These are phyloP conservation scores for Sanghuangporus sanghuang DNA, from an alignment of 1,284 basidiomycete genomes.

Conservation along the genomic window DNA sequence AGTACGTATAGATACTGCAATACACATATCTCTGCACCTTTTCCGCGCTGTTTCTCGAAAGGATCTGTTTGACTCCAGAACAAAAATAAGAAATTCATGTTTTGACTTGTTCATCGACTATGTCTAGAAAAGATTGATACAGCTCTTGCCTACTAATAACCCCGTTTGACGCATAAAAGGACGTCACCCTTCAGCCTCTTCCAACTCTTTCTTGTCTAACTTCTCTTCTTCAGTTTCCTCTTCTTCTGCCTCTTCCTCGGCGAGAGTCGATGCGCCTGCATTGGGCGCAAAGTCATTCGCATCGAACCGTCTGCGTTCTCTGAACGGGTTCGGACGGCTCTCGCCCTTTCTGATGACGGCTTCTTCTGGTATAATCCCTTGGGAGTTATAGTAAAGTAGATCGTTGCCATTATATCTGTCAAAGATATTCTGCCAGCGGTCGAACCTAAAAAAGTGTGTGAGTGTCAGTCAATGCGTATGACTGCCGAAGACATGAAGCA, in stretches of 20 bases:
- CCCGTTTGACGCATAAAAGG: background rate
- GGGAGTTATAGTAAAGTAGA: conserved; percentile 63
- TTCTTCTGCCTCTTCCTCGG: conserved; percentile 53
- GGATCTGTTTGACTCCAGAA: too few relatives aligned
- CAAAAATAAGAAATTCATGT: too few relatives aligned
- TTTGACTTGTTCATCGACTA: too few relatives aligned
- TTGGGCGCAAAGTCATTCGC: conserved; percentile 45
- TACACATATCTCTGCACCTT: too few relatives aligned
- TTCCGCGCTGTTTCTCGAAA: too few relatives aligned
- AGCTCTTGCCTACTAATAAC: too few relatives aligned
- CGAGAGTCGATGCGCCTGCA: conserved; percentile 33
- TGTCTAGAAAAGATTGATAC: too few relatives aligned
- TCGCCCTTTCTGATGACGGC: conserved; percentile 61
- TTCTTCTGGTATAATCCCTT: conserved; percentile 63
- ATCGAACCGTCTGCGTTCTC: conserved; percentile 61
- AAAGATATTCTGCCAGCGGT: conserved; percentile 66
- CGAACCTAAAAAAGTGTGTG: conserved; percentile 45
- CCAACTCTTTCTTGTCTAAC: background rate
- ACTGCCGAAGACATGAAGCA: background rate
- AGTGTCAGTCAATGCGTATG: background rate
- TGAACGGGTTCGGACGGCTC: conserved; percentile 57
- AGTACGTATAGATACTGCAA: too few relatives aligned
- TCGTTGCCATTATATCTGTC: conserved; percentile 69
- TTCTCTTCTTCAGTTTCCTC: conserved; percentile 59
- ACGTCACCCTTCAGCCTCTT: background rate